Conservation (phyloP, 1,139 yeast genomes). For the Suzukiozyma palmioleophila region DNA sequence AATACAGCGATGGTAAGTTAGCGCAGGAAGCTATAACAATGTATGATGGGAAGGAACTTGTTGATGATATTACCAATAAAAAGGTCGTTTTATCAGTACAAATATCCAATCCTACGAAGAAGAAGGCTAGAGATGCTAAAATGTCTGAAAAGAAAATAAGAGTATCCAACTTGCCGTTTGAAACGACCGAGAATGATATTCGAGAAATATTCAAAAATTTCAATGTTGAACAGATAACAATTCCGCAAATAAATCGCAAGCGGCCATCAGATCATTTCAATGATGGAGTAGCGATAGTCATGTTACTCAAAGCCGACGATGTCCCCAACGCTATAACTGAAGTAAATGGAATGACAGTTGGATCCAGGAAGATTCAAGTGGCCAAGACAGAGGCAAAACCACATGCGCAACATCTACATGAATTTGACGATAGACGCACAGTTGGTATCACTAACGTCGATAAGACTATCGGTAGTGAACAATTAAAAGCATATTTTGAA, state of each 20-base stretch:
- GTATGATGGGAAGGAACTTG: conserved; percentile 34
- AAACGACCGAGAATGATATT: conserved; percentile 28
- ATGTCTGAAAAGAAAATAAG: conserved; percentile 34
- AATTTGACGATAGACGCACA: conserved; percentile 26
- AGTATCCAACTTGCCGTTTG: conserved; percentile 68
- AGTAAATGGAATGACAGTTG: conserved; percentile 30
- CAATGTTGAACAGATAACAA: conserved; percentile 44
- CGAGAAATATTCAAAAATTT: conserved; percentile 19
- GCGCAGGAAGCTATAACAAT: conserved; percentile 46
- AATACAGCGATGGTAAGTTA: conserved; percentile 39
- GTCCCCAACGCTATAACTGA: conserved; percentile 36
- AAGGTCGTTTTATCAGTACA: conserved; percentile 46
- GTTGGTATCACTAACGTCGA: conserved; percentile 45
- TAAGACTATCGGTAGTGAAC: conserved; percentile 42
- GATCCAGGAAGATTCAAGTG: conserved; percentile 43
- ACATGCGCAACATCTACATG: conserved; percentile 32
- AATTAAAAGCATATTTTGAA: conserved; percentile 29
- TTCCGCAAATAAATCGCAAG: conserved; percentile 41
- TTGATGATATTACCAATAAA: conserved; percentile 17
- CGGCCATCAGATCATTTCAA: conserved; percentile 24
- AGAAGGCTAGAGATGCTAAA: conserved; percentile 10
- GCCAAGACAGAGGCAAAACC: conserved; percentile 9
- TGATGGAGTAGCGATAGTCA: conserved; percentile 58
- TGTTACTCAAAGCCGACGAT: conserved; percentile 34
- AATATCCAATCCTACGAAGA: conserved; percentile 38